Evolutionary conservation across 352 stramenopile genomes (phyloP), one percentile per base, ranked within the genome.

Genomic region (Pythium apleroticum): DNA sequence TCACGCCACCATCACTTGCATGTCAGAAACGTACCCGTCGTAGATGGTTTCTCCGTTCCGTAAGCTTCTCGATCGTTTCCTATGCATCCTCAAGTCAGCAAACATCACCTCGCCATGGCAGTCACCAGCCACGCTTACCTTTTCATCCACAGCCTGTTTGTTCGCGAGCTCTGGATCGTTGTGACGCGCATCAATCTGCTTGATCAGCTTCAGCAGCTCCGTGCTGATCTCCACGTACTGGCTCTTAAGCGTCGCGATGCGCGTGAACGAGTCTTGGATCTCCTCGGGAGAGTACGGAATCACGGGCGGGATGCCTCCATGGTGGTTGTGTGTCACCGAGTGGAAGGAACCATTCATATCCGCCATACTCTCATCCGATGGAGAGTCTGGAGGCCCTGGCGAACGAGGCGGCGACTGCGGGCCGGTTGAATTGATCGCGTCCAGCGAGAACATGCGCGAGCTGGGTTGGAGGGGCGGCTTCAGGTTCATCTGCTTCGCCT

Each of bases 251-350:
- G 76, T 74, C 65, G 80, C 79, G 53, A 95, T 88, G 61, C 88
- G 91, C 60, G 86, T 91, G 68, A 88, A 95, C 63, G 86, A 91
- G 64, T 95, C 86, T 71, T 92, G 85, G 46, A 93, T 90, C 71
- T 95, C 86, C 60, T 95, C 86, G 17, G 76, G 80, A n/a, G 76
- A 75, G 68, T 86, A 91, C 30, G 84, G 80, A 33, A 89, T 88
- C 60, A 90, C 80, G 2, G 77, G 65, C 20, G 72, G 63, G 60
- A 91, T 74, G 24, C 63, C 63, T 3, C 48, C 65, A 25, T 86
- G 71, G 50, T 85, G 75, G 0, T 54, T 31, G 27, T 77, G 66
- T 2, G 57, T 52, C 11, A 73, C 73, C 22, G 70, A 74, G n/a
- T 71, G 62, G 14, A 74, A 63, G 24, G 72, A 63, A 3, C 74